A percentile compares a stretch with the other conserved stretches of the same genome.
Conservation (phyloP, 2,329 filamentous ascomycete species). For the Botrytis galanthina region DNA sequence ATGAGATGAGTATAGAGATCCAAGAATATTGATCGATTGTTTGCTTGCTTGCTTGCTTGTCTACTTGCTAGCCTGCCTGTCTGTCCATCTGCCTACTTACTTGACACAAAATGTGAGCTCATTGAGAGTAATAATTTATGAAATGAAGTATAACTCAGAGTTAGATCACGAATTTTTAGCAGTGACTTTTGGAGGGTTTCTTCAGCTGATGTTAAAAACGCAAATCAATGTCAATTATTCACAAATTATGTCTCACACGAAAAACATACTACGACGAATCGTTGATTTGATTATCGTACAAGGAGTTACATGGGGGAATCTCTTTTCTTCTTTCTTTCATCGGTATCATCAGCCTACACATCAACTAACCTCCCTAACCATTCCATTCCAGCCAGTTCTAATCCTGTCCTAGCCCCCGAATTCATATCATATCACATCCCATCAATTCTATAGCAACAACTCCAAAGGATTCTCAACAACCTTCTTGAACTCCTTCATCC, state of each 20-base stretch:
- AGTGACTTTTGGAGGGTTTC: background rate
- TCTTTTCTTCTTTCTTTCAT: constrained; percentile 25
- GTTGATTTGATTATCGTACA: constrained; percentile 15
- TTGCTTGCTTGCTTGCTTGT: background rate
- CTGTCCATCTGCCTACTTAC: background rate
- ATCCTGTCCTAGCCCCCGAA: background rate
- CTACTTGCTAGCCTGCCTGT: too few relatives aligned
- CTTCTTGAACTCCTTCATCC: constrained; percentile 96
- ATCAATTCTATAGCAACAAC: constrained; percentile 67
- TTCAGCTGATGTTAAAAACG: background rate
- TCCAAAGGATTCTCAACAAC: constrained; percentile 95
- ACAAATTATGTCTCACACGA: background rate
- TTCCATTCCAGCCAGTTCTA: background rate
- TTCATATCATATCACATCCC: constrained; percentile 16
- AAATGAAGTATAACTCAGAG: background rate
- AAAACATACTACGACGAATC: background rate
- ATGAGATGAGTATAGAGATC: background rate
- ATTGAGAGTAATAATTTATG: background rate
- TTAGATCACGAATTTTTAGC: background rate
- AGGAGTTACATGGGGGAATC: constrained; percentile 32
- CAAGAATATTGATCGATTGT: background rate
- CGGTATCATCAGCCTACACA: constrained; percentile 18
- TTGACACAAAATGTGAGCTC: background rate
- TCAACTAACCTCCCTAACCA: background rate
- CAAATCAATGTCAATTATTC: background rate